phyloP scores from a whole-genome alignment of 495 filamentous ascomycete species.

The Hyaloscypha hepaticicola region DNA sequence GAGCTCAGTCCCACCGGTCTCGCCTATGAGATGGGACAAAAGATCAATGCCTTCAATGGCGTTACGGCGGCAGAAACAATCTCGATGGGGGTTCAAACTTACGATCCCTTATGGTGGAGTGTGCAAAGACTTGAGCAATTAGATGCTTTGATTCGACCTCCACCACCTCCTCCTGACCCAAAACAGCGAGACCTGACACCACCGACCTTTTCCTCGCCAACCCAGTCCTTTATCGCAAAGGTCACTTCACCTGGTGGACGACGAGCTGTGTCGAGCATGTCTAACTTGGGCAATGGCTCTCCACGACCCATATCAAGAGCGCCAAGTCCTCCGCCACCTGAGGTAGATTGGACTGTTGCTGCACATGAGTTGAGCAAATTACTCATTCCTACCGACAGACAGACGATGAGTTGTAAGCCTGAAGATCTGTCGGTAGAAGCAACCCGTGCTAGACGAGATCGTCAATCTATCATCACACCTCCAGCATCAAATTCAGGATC shows the following conservation, averaged over 20 bases:
- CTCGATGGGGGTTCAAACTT: constrained; percentile 32
- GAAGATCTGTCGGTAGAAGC: constrained; percentile 74
- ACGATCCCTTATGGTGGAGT: constrained; percentile 78
- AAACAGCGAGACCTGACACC: constrained; percentile 52
- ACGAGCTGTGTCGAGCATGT: constrained; percentile 43
- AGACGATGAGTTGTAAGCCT: constrained; percentile 68
- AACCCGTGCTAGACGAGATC: constrained; percentile 57
- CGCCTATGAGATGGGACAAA: constrained; percentile 50
- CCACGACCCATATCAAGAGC: constrained; percentile 31
- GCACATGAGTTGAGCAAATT: constrained; percentile 77
- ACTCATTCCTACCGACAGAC: constrained; percentile 70
- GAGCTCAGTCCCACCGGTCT: constrained; percentile 44
- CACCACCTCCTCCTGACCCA: constrained; percentile 44
- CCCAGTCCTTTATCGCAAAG: constrained; percentile 77
- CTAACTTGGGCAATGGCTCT: constrained; percentile 33
- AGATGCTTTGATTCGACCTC: constrained; percentile 52
- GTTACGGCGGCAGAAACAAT: constrained; percentile 1
- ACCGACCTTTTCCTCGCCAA: constrained; percentile 69
- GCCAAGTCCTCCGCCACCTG: constrained; percentile 60
- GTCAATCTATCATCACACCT: constrained; percentile 50
- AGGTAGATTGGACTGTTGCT: constrained; percentile 81
- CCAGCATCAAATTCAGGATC: constrained; percentile 27
- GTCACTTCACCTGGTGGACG: constrained; percentile 57
- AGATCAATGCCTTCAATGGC: constrained; percentile 36
- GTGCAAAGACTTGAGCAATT: constrained; percentile 63